A percentile compares a stretch with the other conserved stretches of the same genome.
Conservation (phyloP, 495 filamentous ascomycete species). For the Neurospora cerealis region DNA sequence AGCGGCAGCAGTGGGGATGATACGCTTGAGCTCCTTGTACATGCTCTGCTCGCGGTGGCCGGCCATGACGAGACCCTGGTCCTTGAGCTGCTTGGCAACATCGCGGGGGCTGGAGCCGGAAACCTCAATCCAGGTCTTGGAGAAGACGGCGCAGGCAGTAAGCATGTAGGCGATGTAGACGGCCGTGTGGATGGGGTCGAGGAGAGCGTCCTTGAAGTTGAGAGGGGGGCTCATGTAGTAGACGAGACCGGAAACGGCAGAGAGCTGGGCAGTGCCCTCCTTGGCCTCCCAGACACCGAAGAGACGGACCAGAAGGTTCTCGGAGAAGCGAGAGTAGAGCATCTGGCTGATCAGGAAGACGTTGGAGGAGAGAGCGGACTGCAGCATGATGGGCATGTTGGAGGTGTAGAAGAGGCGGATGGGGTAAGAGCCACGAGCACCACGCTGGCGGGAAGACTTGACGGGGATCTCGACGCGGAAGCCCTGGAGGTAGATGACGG, state of each 20-base stretch:
- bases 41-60: slow-evolving; percentile 99
- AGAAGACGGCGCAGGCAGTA: slow-evolving; percentile 93
- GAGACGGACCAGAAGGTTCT: slow-evolving; percentile 94
- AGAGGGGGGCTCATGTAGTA: slow-evolving; percentile 99
- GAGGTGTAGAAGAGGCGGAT: slow-evolving; percentile 79
- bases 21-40: slow-evolving; percentile 99
- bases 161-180: slow-evolving; percentile 97
- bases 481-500: slow-evolving; percentile 98
- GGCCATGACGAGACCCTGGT: slow-evolving; percentile 98
- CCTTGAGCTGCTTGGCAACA: slow-evolving; percentile 99
- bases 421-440: slow-evolving; percentile 80
- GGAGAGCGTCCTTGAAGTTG: slow-evolving; percentile 90
- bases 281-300: slow-evolving; percentile 97
- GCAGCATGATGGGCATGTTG: slow-evolving; percentile 99
- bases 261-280: slow-evolving; percentile 92
- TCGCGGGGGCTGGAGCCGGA: slow-evolving; percentile 95
- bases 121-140: slow-evolving; percentile 99
- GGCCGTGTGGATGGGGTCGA: slow-evolving; percentile 93
- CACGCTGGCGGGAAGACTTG: slow-evolving; percentile 98
- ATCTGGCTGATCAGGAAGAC: slow-evolving; percentile 98
- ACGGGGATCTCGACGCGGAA: slow-evolving; percentile 99
- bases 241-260: slow-evolving; percentile 79
- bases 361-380: slow-evolving; percentile 96
- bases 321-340: slow-evolving; percentile 96
- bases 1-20: slow-evolving; percentile 95